Evolutionary conservation across 73 alveolate genomes (phyloP).

Genomic region (Paramecium tetraurelia): DNA sequence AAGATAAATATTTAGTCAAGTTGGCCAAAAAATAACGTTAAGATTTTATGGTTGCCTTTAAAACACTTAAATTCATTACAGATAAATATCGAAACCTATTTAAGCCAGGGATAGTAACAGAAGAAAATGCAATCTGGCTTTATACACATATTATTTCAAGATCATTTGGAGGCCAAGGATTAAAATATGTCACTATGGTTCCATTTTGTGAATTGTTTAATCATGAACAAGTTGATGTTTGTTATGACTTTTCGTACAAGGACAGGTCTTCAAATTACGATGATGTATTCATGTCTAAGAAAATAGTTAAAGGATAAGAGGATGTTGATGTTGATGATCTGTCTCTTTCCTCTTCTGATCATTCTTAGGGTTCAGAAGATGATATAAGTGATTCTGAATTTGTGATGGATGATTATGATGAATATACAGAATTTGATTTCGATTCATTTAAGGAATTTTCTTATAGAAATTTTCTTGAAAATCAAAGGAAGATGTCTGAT

Average conservation of each 20-base stretch:
- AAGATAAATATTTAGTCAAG: neutral
- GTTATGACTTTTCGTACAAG: neutral
- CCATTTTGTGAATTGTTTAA: conserved; percentile 55
- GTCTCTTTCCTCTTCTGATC: neutral
- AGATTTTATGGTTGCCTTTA: neutral
- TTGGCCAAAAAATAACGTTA: neutral
- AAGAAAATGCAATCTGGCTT: conserved; percentile 53
- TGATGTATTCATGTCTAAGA: neutral
- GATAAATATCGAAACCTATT: conserved; percentile 13
- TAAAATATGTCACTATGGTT: conserved; percentile 30
- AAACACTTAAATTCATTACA: neutral
- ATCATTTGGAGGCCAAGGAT: conserved; percentile 32
- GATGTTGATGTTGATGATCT: neutral
- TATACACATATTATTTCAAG: conserved; percentile 43
- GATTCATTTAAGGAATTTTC: neutral
- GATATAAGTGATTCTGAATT: conserved; percentile 5
- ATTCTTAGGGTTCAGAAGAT: neutral
- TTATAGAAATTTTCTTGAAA: neutral
- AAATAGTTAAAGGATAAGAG: neutral
- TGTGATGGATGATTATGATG: neutral
- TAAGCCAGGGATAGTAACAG: neutral
- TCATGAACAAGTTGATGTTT: conserved; percentile 51
- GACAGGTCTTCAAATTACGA: neutral
- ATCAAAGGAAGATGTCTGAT: neutral
- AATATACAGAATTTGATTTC: neutral